Conservation (phyloP, 2,329 filamentous ascomycete species). For the Xylaria sp. region DNA sequence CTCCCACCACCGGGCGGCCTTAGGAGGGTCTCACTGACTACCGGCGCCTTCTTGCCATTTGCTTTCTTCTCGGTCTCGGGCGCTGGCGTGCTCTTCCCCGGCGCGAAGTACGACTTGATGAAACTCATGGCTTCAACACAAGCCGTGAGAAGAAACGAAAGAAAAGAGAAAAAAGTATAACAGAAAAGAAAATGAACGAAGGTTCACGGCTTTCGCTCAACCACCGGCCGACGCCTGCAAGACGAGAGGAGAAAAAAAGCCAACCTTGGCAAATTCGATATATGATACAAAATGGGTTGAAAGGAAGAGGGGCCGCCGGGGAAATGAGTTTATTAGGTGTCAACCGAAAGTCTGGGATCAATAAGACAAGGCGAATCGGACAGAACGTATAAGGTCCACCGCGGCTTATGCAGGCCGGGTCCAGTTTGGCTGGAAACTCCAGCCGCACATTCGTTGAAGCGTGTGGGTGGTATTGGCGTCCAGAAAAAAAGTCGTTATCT, state of each 20-base stretch:
- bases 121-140: conserved; percentile 27
- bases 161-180: conserved; percentile 8
- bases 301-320: not conserved
- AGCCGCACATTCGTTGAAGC: conserved; percentile 14
- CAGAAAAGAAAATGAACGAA: conserved; percentile 14
- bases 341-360: conserved; percentile 9
- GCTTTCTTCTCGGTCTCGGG: conserved; percentile 20
- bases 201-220: conserved; percentile 12
- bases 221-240: conserved; percentile 1
- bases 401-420: conserved; percentile 2
- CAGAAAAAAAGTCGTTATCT: not conserved
- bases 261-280: not conserved
- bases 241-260: conserved; percentile 1
- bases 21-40: conserved; percentile 19
- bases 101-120: conserved; percentile 34
- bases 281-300: not conserved
- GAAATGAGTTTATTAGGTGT: conserved; percentile 9
- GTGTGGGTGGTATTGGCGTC: conserved; percentile 13
- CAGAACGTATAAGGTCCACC: conserved; percentile 16
- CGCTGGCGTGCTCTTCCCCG: conserved; percentile 25
- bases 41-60: conserved; percentile 18
- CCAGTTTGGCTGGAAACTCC: conserved; percentile 9
- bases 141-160: conserved; percentile 10
- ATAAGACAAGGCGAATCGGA: conserved; percentile 12
- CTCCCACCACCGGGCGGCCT: conserved; percentile 14